Percentiles rank a stretch among this genome's conserved stretches.
These are phyloP conservation scores for Metarhizium robertsii DNA, from an alignment of 2,329 filamentous ascomycete genomes.

Conservation along the genomic window DNA sequence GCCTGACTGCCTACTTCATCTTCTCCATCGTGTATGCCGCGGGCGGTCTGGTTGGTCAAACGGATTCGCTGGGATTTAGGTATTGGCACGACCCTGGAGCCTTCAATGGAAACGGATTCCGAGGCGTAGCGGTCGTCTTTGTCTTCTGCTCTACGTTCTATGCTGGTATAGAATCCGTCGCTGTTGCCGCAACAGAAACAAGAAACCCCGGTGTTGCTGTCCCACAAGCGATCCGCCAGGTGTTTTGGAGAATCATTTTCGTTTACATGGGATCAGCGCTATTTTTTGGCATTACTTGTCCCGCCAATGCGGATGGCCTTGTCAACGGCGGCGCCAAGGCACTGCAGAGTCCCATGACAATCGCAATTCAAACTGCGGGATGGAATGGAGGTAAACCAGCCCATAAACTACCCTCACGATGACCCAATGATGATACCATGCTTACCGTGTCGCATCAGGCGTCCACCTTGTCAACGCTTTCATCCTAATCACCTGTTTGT, in stretches of 20 bases:
- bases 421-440: neutral
- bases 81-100: slow-evolving; percentile 67
- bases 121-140: slow-evolving; percentile 55
- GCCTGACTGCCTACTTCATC: slow-evolving; percentile 62
- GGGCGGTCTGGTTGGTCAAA: slow-evolving; percentile 52
- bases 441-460: slow-evolving; percentile 13
- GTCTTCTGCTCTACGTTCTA: slow-evolving; percentile 64
- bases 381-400: slow-evolving; percentile 49
- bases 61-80: slow-evolving; percentile 52
- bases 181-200: slow-evolving; percentile 54
- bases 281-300: slow-evolving; percentile 67
- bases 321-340: slow-evolving; percentile 53
- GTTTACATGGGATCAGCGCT: slow-evolving; percentile 62
- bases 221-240: slow-evolving; percentile 48
- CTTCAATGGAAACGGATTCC: slow-evolving; percentile 57
- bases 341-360: slow-evolving; percentile 63
- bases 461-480: slow-evolving; percentile 72
- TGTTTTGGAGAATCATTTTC: slow-evolving; percentile 53
- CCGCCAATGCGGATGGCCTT: slow-evolving; percentile 55
- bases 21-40: slow-evolving; percentile 65
- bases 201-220: slow-evolving; percentile 47
- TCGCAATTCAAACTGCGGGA: slow-evolving; percentile 64
- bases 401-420: neutral
- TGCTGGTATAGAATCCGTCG: slow-evolving; percentile 55
- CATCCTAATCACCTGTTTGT: slow-evolving; percentile 64